A percentile compares a stretch with the other conserved stretches of the same genome.
Conservation (phyloP, 1,284 basidiomycete genomes). For the Marasmius sp. region DNA sequence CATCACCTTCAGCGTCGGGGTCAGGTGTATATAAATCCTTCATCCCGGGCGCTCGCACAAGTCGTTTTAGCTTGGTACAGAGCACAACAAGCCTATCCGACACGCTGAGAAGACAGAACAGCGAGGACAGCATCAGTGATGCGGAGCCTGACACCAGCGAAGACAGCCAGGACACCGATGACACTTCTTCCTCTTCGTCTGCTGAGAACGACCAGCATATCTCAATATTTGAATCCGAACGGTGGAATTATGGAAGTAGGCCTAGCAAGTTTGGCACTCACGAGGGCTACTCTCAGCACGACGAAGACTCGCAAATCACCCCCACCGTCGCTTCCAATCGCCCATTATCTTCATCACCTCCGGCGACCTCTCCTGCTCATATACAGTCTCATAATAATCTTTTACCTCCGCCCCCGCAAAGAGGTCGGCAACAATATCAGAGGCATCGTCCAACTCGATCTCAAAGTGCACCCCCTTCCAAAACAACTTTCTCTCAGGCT, state of each 20-base stretch:
- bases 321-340: neutral
- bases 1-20: constrained; percentile 6
- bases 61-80: constrained; percentile 6
- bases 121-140: neutral
- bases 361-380: neutral
- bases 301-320: neutral
- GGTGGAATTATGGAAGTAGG: neutral
- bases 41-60: constrained; percentile 12
- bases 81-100: neutral
- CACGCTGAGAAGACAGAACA: neutral
- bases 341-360: neutral
- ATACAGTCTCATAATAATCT: neutral
- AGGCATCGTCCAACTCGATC: constrained; percentile 43
- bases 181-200: neutral
- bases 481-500: constrained; percentile 21
- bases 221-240: neutral
- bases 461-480: constrained; percentile 44
- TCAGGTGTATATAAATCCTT: constrained; percentile 13
- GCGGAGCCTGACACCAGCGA: neutral
- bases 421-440: constrained; percentile 8
- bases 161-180: neutral
- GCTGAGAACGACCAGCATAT: neutral
- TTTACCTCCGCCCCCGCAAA: neutral
- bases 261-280: neutral
- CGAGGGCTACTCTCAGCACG: neutral